Evolutionary conservation across 495 filamentous ascomycete species (phyloP), one percentile per base, ranked within the genome.

Genomic region (Talaromyces trachyspermus): DNA sequence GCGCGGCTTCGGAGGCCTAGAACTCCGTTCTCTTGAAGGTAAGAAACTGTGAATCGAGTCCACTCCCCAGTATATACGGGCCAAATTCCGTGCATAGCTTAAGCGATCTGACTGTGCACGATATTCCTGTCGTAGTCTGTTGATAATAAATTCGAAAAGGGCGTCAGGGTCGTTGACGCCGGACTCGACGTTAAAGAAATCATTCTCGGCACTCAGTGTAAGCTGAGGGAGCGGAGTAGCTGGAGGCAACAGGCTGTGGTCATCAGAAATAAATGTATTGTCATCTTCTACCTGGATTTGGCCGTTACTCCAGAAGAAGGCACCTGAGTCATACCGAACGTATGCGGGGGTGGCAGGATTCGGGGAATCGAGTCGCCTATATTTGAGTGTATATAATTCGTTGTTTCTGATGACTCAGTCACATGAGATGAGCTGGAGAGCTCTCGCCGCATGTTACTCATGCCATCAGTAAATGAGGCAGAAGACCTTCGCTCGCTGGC

Each of bases 321-420:
- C 3, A 4, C 19, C 23, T 9, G 20, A 7, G 7, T 41, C 38
- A 5, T 14, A 2, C 15, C 25, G 20, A 8, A 41, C 19, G 17
- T 42, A 42, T 14, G 4, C 8, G 9, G 39, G 39, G 17, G 12
- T 26, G 0, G 12, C 20, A 26, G 12, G 8, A 4, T 20, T 1
- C 24, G 15, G 26, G 8, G 39, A 26, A 42, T 42, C 4, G 39
- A 42, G 14, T 42, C 39, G 5, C 39, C 22, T 12, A 42, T 42
- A 17, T 26, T 26, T 17, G 39, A 42, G 23, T 42, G 39, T 14
- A 42, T 42, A 23, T n/a, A n/a, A n/a, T n/a, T n/a, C n/a, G n/a
- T n/a, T n/a, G n/a, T n/a, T n/a, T n/a, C n/a, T n/a, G n/a, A n/a
- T n/a, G n/a, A n/a, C n/a, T n/a, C 27, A 30, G 12, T 12, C 27